Evolutionary conservation across 2,329 filamentous ascomycete genomes (phyloP).

Genomic region (Clarireedia paspali): DNA sequence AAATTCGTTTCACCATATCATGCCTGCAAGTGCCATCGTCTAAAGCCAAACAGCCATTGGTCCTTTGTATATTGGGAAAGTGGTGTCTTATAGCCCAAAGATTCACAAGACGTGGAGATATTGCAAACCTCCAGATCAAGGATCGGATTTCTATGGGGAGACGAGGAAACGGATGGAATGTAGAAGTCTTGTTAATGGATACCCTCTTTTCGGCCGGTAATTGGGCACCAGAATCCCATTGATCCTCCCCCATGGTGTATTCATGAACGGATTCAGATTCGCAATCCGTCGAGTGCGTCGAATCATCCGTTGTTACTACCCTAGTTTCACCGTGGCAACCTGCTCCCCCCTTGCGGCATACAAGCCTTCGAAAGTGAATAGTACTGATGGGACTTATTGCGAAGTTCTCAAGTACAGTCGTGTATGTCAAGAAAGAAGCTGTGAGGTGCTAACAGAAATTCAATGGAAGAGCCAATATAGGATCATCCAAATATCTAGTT

Average conservation of each 20-base stretch:
- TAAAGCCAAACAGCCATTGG: not conserved
- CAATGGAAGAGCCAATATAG: too few species aligned
- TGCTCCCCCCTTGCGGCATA: too few species aligned
- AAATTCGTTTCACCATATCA: not conserved
- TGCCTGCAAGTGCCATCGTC: not conserved
- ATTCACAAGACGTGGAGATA: not conserved
- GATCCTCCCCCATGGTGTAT: not conserved
- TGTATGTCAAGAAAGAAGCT: too few species aligned
- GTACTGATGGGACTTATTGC: too few species aligned
- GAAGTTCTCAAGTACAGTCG: too few species aligned
- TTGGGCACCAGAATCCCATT: not conserved
- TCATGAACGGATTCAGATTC: too few species aligned
- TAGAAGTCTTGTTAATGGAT: not conserved
- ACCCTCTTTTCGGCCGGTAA: not conserved
- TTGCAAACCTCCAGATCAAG: not conserved
- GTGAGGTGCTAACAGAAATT: too few species aligned
- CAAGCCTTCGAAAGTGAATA: too few species aligned
- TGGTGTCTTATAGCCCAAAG: not conserved
- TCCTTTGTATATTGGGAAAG: not conserved
- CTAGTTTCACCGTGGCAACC: too few species aligned
- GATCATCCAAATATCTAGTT: too few species aligned
- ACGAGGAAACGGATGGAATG: not conserved
- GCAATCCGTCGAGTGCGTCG: too few species aligned
- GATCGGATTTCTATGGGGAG: not conserved
- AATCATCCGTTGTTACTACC: too few species aligned